Evolutionary conservation across 23 red algal species (phyloP).

Genomic region (Gracilaria vermiculophylla): DNA sequence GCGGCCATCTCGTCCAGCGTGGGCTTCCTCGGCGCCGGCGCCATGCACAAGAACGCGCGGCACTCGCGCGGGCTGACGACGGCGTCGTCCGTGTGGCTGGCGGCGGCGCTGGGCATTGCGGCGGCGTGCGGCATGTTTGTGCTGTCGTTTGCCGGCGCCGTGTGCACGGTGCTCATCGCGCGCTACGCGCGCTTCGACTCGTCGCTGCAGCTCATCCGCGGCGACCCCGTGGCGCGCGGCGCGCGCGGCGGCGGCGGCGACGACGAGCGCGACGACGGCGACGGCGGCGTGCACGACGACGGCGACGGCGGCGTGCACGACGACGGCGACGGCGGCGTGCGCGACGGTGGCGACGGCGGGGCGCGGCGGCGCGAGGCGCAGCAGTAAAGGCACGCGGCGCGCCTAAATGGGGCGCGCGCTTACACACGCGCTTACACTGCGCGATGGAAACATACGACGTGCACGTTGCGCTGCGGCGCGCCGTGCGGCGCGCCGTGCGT

Average conservation of each 20-base stretch:
- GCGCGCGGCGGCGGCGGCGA: not conserved
- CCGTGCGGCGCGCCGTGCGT: too few relatives aligned
- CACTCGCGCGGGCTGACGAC: constrained; percentile 54
- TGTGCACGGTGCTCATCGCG: constrained; percentile 62
- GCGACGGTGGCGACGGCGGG: too few relatives aligned
- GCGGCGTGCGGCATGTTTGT: constrained; percentile 52
- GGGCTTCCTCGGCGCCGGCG: constrained; percentile 71
- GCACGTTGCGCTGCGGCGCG: too few relatives aligned
- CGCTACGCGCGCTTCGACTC: constrained; percentile 57
- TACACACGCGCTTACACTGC: too few relatives aligned
- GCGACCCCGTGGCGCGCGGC: not conserved
- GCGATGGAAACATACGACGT: too few relatives aligned
- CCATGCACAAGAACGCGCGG: constrained; percentile 59
- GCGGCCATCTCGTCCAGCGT: constrained; percentile 66
- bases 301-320: too few relatives aligned
- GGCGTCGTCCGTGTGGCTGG: constrained; percentile 72
- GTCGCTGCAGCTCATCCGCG: constrained; percentile 49
- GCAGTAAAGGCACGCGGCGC: too few relatives aligned
- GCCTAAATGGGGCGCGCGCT: too few relatives aligned
- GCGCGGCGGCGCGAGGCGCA: too few relatives aligned
- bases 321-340: too few relatives aligned
- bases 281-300: not conserved
- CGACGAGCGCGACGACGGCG: not conserved
- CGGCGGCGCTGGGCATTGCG: constrained; percentile 76
- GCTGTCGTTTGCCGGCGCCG: constrained; percentile 45